phyloP scores from a whole-genome alignment of 768 basidiomycete species.

The Tubosaeta sp. region DNA sequence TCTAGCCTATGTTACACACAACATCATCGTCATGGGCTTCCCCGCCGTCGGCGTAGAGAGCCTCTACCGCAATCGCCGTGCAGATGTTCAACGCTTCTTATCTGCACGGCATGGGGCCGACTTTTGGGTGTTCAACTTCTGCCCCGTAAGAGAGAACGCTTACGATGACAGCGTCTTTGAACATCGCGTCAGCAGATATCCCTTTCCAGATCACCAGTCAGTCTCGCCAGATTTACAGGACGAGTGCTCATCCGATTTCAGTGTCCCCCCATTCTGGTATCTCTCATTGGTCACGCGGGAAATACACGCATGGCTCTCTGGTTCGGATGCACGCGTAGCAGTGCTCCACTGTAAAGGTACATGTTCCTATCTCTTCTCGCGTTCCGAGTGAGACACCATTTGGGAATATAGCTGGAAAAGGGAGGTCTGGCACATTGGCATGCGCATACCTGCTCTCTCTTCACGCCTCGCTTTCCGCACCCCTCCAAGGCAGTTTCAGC shows the following conservation, averaged over 20 bases:
- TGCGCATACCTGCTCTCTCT: conserved; percentile 75
- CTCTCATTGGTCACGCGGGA: conserved; percentile 71
- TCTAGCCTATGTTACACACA: conserved; percentile 68
- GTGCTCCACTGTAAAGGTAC: conserved; percentile 87
- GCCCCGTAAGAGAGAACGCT: conserved; percentile 74
- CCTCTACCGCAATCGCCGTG: conserved; percentile 72
- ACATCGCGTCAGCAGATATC: conserved; percentile 75
- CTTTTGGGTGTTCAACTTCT: conserved; percentile 89
- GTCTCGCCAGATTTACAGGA: conserved; percentile 49
- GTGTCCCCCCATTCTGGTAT: conserved; percentile 73
- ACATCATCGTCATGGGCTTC: conserved; percentile 78
- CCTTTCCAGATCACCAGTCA: conserved; percentile 89
- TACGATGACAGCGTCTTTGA: conserved; percentile 69
- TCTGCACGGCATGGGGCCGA: conserved; percentile 69
- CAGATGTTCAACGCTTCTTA: conserved; percentile 73
- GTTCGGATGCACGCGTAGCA: conserved; percentile 60
- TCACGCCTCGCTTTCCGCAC: conserved; percentile 39
- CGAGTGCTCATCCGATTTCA: conserved; percentile 20
- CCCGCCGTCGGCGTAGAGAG: conserved; percentile 77
- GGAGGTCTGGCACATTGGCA: conserved; percentile 81
- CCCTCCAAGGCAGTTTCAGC: conserved; percentile 12
- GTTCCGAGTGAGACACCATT: conserved; percentile 4
- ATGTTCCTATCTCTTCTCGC: background rate
- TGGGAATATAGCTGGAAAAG: conserved; percentile 59
- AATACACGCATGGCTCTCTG: conserved; percentile 68